Evolutionary conservation across 1,284 basidiomycete species (phyloP), one percentile per base, ranked within the genome.

Genomic region (Takashimella koratensis): DNA sequence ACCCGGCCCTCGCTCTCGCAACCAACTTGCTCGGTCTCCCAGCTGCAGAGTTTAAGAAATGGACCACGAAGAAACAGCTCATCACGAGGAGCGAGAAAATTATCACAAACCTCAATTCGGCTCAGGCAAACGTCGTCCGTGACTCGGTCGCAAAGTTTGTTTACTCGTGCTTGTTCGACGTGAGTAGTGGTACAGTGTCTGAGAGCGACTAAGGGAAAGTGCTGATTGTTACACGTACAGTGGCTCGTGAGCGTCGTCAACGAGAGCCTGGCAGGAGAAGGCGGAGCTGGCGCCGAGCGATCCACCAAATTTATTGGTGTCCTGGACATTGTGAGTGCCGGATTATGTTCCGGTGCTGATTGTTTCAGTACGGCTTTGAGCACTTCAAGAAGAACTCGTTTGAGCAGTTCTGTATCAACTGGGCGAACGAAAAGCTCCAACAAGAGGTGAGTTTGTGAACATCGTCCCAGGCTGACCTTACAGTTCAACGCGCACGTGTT

Each of bases 351-450:
- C 21, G 2, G 3, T 24, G 42, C 58, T 57, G 40, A 56, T 23
- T 21, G 5, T 16, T 3, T 0, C 51, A 76, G 74, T 95, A 96
- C 71, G 93, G 92, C 20, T 96, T 96, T 63, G 92, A 96, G 76
- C 91, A 95, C 75, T 95, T 95, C 80, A 88, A 95, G 78, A 95
- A 94, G 87, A 97, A 97, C 77, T 96, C 92, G 10, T 98, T 98
- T 71, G 96, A 99, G 76, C 96, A 99, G 78, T 98, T 98, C 78
- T 97, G 94, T 76, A 99, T 99, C 80, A 98, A 99, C 74, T 98
- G 98, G 75, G 96, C 96, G 44, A 98, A 99, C 69, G 96, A 98
- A 77, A 98, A 98, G 59, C 64, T 96, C 27, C 93, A 96, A 66
- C 93, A 96, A 74, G 90, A 95, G 83, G 90, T 89, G 63, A 41